phyloP scores from a whole-genome alignment of 768 basidiomycete species.

The Termitomyces sp. region DNA sequence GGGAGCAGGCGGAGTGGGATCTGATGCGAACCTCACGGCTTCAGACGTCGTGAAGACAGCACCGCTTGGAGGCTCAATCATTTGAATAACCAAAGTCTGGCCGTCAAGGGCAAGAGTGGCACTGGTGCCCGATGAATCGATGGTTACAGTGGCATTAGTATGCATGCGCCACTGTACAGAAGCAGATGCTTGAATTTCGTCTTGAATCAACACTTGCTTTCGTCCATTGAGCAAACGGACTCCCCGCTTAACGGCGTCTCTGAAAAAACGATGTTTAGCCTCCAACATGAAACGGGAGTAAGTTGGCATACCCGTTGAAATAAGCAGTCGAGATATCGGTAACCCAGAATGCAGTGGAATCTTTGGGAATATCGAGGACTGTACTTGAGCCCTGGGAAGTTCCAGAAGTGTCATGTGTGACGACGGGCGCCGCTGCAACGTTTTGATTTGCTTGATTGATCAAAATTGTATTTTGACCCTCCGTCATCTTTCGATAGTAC shows the following conservation, averaged over 20 bases:
- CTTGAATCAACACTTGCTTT: conserved; percentile 87
- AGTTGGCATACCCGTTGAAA: conserved; percentile 52
- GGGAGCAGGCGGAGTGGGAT: conserved; percentile 52
- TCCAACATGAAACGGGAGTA: neutral
- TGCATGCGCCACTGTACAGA: conserved; percentile 88
- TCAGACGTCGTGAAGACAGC: conserved; percentile 53
- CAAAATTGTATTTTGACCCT: conserved; percentile 94
- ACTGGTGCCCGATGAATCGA: conserved; percentile 41
- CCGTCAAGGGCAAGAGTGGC: conserved; percentile 74
- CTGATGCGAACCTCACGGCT: conserved; percentile 52
- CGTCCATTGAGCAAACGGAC: conserved; percentile 78
- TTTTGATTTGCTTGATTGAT: conserved; percentile 76
- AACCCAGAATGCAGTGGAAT: conserved; percentile 80
- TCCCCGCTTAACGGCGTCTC: conserved; percentile 76
- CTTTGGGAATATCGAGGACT: conserved; percentile 51
- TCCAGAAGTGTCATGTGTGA: conserved; percentile 44
- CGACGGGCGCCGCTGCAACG: conserved; percentile 59
- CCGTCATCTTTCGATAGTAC: conserved; percentile 95
- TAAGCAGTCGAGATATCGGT: conserved; percentile 77
- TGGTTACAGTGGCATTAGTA: conserved; percentile 81
- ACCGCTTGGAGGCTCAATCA: conserved; percentile 64
- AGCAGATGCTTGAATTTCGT: conserved; percentile 67
- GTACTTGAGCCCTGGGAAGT: conserved; percentile 83
- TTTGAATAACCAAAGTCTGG: conserved; percentile 56
- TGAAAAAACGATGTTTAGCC: conserved; percentile 18